phyloP scores from a whole-genome alignment of 164 flowering plant genomes.

The Magnolia kwangsiensis region DNA sequence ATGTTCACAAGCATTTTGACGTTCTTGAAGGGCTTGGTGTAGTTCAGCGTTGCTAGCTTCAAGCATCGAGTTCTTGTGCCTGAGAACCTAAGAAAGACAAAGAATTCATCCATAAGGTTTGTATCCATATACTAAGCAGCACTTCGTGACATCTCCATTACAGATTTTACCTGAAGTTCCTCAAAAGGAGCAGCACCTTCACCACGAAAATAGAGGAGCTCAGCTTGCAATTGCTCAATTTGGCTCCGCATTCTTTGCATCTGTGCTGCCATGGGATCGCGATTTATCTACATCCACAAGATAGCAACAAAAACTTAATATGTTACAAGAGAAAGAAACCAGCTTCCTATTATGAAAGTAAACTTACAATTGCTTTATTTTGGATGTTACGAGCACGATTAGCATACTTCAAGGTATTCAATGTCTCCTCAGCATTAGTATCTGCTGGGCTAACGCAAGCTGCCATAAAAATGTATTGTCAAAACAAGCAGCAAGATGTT shows the following conservation, averaged over 20 bases:
- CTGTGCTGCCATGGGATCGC: constrained; percentile 84
- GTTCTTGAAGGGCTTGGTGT: constrained; percentile 63
- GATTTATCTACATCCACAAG: constrained; percentile 60
- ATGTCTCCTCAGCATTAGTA: constrained; percentile 93
- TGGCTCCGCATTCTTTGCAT: constrained; percentile 84
- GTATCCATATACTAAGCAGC: background rate
- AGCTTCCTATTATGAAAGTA: background rate
- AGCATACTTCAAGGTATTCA: constrained; percentile 94
- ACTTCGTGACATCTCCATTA: background rate
- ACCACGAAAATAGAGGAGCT: constrained; percentile 69
- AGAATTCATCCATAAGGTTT: background rate
- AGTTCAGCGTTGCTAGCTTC: constrained; percentile 84
- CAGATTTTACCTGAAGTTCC: constrained; percentile 69
- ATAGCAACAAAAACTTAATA: background rate
- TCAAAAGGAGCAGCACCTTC: constrained; percentile 72
- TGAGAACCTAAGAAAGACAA: constrained; percentile 51
- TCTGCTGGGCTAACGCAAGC: constrained; percentile 99
- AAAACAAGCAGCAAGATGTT: background rate
- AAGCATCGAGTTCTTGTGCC: constrained; percentile 69
- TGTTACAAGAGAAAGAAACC: background rate
- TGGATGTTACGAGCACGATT: constrained; percentile 99
- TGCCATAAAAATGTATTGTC: constrained; percentile 14
- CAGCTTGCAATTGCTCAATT: constrained; percentile 89
- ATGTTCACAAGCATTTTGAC: constrained; percentile 49
- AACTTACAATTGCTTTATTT: constrained; percentile 90